Base-by-base conservation (phyloP, 192 early-diverging fungal genomes). In the Lobulomyces angularis region DNA sequence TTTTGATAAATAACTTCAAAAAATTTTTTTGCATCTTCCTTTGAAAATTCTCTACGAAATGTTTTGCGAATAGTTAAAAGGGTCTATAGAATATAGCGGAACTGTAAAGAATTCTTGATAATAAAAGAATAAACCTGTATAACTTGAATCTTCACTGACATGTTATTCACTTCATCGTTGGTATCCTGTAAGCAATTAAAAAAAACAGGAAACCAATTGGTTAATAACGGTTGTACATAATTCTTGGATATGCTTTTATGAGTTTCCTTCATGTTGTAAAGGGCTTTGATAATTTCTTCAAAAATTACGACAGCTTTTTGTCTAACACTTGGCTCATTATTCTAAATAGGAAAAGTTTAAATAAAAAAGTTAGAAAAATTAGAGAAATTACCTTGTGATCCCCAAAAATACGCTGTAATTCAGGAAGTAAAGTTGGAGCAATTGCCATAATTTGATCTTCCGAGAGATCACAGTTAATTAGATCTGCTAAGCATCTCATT, bases 401-500 rank as follows among this genome's bases (percentile, higher is more conserved):
- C n/a, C 64, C 56, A 50, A 86, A 70, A 27, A 97, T 86, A n/a
- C 67, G 58, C 43, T 69, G 67, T 27, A 97, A 77, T 56, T 91
- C 84, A 0, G 90, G 88, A 25, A 91, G 55, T 1, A 97, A 56
- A 12, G 72, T 53, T 28, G 85, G 83, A 0, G 83, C 83, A 37
- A 97, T 63, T 37, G 81, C 70, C 27, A 82, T 79, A 43, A 90
- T 69, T 45, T 93, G 87, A 32, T 81, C 67, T 41, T 89, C 86
- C 5, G 86, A 83, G 46, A 97, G 69, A 55, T 92, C 87, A 40
- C 79, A 69, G 46, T 68, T 71, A 9, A 90, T 77, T 62, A 90
- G 88, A 45, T 93, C 88, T 65, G 67, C 55, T 17, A 88, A 56
- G 3, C 93, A 88, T 37, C 80, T 70, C 79, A 97, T 82, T 9